Base-by-base conservation (phyloP, 257 asterid species). In the Paulownia fortunei region DNA sequence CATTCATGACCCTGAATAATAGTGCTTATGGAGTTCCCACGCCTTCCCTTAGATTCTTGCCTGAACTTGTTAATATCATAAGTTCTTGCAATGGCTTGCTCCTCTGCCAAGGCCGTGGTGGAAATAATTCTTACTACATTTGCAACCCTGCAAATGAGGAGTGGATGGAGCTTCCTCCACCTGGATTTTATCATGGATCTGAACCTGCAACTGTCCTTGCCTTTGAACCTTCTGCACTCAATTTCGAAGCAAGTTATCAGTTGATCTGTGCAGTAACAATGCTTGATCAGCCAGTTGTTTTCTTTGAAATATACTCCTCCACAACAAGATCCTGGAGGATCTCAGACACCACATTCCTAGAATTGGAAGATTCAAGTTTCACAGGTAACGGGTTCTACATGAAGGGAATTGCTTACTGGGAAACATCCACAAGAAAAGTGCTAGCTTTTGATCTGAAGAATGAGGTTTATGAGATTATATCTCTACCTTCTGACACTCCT, bases 361-460 rank as follows among this genome's bases (percentile, higher is more conserved):
- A 76, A 23, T 37, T 71, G 75, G 80, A 52, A 19, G 73, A 49
- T 26, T 12, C 66, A 1, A 46, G 15, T 16, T 65, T 85, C 42
- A 55, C 18, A 2, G 67, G 70, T 27, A 78, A 8, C 13, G 74
- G 86, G 5, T 83, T 73, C 80, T 89, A 85, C 80, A 73, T 83
- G 72, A 81, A 83, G 0, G 90, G 91, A 21, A 23, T 81, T 6
- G 87, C 85, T 8, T 89, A 85, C 70, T 85, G 89, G 91, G 80
- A 23, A 11, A 76, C 89, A 15, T 37, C 86, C 3, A 5, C 32
- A 2, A 36, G 62, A 68, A 42, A 72, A 32, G 88, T 89, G 47
- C 59, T 89, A 54, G 90, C 87, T 12, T 78, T 83, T 32, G 55
- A 85, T 67, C 44, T 79, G 19, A 32, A 58, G 67, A 67, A 52